A percentile compares a stretch with the other conserved stretches of the same genome.
These are phyloP conservation scores for Fragilariopsis cylindrus DNA, from an alignment of 108 stramenopile genomes.

Conservation along the genomic window DNA sequence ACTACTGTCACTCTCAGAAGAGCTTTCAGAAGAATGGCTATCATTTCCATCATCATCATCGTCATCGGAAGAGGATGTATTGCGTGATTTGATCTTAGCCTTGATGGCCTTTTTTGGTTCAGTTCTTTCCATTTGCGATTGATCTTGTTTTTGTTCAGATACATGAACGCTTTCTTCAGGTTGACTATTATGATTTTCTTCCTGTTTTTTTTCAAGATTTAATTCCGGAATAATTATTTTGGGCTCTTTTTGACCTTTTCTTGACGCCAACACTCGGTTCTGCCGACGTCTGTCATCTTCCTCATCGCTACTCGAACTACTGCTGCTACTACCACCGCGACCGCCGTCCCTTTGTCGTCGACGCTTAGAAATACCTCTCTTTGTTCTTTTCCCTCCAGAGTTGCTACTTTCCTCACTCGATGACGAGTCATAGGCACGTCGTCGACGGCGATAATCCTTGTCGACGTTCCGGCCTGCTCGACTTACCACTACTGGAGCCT, in stretches of 20 bases:
- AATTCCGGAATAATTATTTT: slow-evolving; percentile 4
- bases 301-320: slow-evolving; percentile 11
- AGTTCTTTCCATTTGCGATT: neutral
- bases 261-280: slow-evolving; percentile 5
- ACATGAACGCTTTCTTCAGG: neutral
- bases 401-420: slow-evolving; percentile 24
- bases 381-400: neutral
- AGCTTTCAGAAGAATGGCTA: slow-evolving; percentile 23
- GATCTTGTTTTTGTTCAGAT: neutral
- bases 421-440: slow-evolving; percentile 39
- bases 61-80: slow-evolving; percentile 29
- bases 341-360: slow-evolving; percentile 10
- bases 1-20: slow-evolving; percentile 31
- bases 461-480: slow-evolving; percentile 9
- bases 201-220: neutral
- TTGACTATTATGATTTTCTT: neutral
- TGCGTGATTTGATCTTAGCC: neutral
- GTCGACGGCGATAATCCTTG: slow-evolving; percentile 12
- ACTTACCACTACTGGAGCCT: slow-evolving; percentile 22
- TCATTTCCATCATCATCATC: neutral
- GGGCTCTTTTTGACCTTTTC: neutral
- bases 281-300: slow-evolving; percentile 16
- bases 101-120: neutral
- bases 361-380: slow-evolving; percentile 30
- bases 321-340: neutral